phyloP scores from a whole-genome alignment of 148 eudicot species.

The Chenopodium suecicum region DNA sequence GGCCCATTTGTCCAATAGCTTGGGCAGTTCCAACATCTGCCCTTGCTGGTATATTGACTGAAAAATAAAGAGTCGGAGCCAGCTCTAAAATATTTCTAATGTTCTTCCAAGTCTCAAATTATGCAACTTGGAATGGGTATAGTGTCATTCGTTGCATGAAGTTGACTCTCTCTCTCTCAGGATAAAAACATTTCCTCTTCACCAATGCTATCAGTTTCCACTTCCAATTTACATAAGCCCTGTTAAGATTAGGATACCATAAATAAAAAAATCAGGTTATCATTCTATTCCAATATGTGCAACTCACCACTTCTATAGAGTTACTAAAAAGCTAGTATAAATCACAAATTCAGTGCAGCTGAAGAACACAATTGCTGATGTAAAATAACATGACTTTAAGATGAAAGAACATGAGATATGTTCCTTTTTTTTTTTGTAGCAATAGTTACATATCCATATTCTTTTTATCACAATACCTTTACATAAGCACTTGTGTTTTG shows the following conservation, averaged over 20 bases:
- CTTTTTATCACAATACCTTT: too few relatives aligned
- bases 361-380: too few relatives aligned
- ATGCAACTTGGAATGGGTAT: slow-evolving; percentile 13
- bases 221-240: not conserved
- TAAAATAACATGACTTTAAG: too few relatives aligned
- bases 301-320: not conserved
- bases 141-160: slow-evolving; percentile 6
- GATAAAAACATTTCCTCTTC: not conserved
- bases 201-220: not conserved
- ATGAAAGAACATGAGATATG: too few relatives aligned
- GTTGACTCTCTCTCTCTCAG: not conserved
- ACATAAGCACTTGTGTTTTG: too few relatives aligned
- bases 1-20: slow-evolving; percentile 29
- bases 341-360: too few relatives aligned
- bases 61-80: slow-evolving; percentile 27
- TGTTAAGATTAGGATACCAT: not conserved
- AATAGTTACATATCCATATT: too few relatives aligned
- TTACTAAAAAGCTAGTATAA: not conserved
- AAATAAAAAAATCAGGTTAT: not conserved
- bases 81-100: slow-evolving; percentile 19
- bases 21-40: slow-evolving; percentile 39
- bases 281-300: not conserved
- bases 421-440: too few relatives aligned
- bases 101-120: not conserved
- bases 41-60: slow-evolving; percentile 30